Evolutionary conservation across 2,329 filamentous ascomycete genomes (phyloP).

Genomic region (Chaetomium strumarium): DNA sequence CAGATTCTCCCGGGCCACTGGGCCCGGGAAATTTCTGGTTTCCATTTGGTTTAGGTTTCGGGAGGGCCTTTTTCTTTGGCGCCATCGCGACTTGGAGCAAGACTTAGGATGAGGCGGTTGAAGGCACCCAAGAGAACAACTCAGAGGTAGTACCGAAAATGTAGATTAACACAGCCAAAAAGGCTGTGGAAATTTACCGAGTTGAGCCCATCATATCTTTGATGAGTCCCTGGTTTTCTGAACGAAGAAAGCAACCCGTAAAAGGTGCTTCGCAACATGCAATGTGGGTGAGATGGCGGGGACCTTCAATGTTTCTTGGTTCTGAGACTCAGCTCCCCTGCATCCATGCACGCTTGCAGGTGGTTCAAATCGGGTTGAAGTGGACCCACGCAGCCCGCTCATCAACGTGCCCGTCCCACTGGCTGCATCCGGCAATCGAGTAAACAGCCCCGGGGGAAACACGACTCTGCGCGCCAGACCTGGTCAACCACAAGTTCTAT

Average conservation of each 20-base stretch:
- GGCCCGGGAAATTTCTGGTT: conserved; percentile 48
- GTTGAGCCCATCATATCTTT: conserved; percentile 38
- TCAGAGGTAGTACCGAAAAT: conserved; percentile 7
- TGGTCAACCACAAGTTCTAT: background rate
- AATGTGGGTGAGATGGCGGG: conserved; percentile 6
- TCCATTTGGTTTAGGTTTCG: conserved; percentile 36
- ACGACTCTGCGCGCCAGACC: background rate
- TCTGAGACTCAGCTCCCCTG: background rate
- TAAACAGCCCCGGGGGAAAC: conserved; percentile 13
- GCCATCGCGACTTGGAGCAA: conserved; percentile 38
- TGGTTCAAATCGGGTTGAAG: too few species aligned
- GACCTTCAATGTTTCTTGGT: background rate
- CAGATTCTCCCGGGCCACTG: conserved; percentile 35
- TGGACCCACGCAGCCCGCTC: background rate
- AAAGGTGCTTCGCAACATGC: background rate
- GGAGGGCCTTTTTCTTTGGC: conserved; percentile 44
- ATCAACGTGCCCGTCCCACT: conserved; percentile 1
- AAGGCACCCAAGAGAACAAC: conserved; percentile 4
- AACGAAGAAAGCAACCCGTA: background rate
- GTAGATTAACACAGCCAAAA: conserved; percentile 41
- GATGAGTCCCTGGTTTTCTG: background rate
- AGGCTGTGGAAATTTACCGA: conserved; percentile 45
- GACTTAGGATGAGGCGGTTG: background rate
- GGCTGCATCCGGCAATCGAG: conserved; percentile 17
- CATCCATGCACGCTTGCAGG: background rate